Conservation (phyloP, 805 yeast genomes). For the Nakazawaea pomicola region DNA sequence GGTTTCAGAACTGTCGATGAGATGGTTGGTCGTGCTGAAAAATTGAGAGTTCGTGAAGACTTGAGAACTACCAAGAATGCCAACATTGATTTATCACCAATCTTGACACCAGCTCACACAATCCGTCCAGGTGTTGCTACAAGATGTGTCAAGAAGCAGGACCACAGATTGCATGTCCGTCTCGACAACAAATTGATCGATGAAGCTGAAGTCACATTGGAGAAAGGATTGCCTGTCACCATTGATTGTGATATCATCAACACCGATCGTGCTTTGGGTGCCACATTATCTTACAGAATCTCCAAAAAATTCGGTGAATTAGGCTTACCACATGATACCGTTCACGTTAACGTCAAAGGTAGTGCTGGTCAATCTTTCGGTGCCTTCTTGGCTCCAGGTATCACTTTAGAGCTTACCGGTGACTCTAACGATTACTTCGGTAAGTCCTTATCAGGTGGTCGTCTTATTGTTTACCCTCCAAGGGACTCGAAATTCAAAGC, state of each 20-base stretch:
- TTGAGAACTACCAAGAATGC: constrained; percentile 85
- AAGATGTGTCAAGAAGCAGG: constrained; percentile 86
- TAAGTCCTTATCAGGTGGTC: constrained; percentile 95
- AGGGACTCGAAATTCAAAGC: constrained; percentile 78
- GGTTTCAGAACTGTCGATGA: constrained; percentile 96
- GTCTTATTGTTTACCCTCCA: constrained; percentile 89
- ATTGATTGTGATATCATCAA: constrained; percentile 91
- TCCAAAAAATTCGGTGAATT: constrained; percentile 90
- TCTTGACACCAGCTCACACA: constrained; percentile 93
- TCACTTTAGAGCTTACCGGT: constrained; percentile 92
- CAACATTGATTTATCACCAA: constrained; percentile 86
- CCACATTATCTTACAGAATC: constrained; percentile 89
- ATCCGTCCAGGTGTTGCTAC: constrained; percentile 97
- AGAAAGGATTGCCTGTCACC: constrained; percentile 92
- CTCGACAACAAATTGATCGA: constrained; percentile 93
- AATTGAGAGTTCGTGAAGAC: constrained; percentile 78
- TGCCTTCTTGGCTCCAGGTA: constrained; percentile 94
- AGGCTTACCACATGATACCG: constrained; percentile 93
- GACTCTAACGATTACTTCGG: constrained; percentile 98
- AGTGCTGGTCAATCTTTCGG: constrained; percentile 99
- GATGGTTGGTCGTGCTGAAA: constrained; percentile 97
- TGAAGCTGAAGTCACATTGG: constrained; percentile 92
- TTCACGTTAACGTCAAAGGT: constrained; percentile 87
- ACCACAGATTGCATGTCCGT: constrained; percentile 88
- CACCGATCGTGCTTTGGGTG: constrained; percentile 95